Conservation (phyloP, 2,329 filamentous ascomycete species). For the Microdochium bolleyi region DNA sequence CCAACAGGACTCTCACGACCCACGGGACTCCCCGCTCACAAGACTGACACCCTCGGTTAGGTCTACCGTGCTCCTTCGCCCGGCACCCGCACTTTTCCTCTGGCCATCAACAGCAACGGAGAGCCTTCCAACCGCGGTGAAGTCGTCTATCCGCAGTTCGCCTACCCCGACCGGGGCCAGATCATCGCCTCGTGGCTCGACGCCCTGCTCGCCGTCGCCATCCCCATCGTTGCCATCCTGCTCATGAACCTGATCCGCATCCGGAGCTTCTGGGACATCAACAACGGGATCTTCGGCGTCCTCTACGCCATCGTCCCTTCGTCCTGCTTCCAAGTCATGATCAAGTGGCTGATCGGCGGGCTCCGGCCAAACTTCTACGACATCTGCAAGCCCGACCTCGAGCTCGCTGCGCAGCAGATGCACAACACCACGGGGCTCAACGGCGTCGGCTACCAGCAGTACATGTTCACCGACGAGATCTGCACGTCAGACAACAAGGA, state of each 20-base stretch:
- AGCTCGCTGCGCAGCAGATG: conserved; percentile 17
- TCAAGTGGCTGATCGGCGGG: conserved; percentile 60
- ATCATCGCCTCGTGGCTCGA: conserved; percentile 53
- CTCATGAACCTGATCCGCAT: conserved; percentile 50
- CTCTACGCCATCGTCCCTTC: conserved; percentile 51
- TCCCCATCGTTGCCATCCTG: conserved; percentile 48
- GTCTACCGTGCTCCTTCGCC: conserved; percentile 47
- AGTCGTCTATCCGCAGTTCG: conserved; percentile 55
- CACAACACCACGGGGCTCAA: conserved; percentile 31
- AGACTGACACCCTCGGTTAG: conserved; percentile 16
- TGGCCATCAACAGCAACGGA: conserved; percentile 46
- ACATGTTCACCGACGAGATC: conserved; percentile 58
- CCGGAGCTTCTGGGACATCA: conserved; percentile 48
- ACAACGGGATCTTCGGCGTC: conserved; percentile 55
- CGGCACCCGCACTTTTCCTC: conserved; percentile 50
- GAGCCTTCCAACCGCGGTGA: conserved; percentile 48
- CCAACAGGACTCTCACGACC: background rate
- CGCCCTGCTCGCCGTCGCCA: conserved; percentile 43
- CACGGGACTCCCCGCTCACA: background rate
- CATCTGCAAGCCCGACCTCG: conserved; percentile 53
- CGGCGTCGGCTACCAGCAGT: conserved; percentile 41
- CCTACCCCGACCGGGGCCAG: conserved; percentile 56
- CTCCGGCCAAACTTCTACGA: conserved; percentile 56
- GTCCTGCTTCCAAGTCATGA: conserved; percentile 56
- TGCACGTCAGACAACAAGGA: conserved; percentile 48